These are phyloP conservation scores for Termitomyces sp. DNA, from an alignment of 768 basidiomycete genomes.

Conservation along the genomic window DNA sequence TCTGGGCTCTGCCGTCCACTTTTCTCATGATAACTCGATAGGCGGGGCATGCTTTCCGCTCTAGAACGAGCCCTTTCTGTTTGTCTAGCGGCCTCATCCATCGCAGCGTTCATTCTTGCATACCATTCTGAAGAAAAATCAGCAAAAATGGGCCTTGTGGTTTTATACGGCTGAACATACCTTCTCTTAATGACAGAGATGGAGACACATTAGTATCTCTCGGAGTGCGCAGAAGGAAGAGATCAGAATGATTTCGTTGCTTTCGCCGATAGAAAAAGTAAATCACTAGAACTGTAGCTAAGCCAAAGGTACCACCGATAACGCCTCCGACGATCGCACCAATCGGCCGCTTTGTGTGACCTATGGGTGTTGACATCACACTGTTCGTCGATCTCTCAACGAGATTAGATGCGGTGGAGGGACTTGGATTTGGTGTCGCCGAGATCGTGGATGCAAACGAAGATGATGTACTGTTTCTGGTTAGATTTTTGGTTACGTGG, in stretches of 20 bases:
- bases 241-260: not conserved
- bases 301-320: not conserved
- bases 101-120: not conserved
- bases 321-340: constrained; percentile 5
- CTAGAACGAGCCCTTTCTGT: constrained; percentile 2
- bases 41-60: not conserved
- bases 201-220: not conserved
- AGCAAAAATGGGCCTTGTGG: not conserved
- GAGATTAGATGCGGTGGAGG: not conserved
- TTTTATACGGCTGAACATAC: not conserved
- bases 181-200: not conserved
- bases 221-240: not conserved
- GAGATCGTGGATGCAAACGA: not conserved
- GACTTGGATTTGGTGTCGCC: not conserved
- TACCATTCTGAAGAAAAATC: constrained; percentile 3
- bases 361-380: not conserved
- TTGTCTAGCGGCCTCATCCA: constrained; percentile 5
- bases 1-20: not conserved
- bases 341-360: not conserved
- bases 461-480: not conserved
- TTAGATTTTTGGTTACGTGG: too few relatives aligned
- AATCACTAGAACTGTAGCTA: not conserved
- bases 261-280: not conserved
- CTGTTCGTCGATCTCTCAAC: not conserved
- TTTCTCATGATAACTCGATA: not conserved